Base-by-base conservation (phyloP, 768 basidiomycete genomes). In the Tylopilus felleus region DNA sequence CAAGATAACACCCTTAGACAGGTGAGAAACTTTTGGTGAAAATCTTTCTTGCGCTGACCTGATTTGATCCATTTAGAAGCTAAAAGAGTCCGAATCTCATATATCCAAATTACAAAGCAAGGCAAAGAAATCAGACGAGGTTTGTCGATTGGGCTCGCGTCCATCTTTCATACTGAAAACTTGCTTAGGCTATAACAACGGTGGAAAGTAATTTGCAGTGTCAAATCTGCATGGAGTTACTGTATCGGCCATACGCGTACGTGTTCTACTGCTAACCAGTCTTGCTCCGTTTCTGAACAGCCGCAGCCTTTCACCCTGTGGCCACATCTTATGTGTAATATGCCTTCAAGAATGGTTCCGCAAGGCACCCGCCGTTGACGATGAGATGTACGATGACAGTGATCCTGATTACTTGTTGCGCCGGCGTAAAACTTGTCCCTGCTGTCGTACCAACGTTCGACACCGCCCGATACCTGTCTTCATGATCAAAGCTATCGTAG, bases 311-410 rank as follows among this genome's bases (percentile, higher is more conserved):
- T 79, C 85, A 1, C 88, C 88, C 0, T 90, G 88, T 61, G 88
- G 88, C 1, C 88, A 90, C 59, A 78, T 87, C n/a, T 73, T 87
- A n/a, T 90, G 88, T 52, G 76, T 86, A 25, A 60, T 63, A 3
- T 90, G 88, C 60, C 79, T 90, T 9, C 84, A 87, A 67, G 82
- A 84, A 60, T 90, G 88, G 88, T 90, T 90, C 71, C 79, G 81
- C 54, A 78, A 81, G 48, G 85, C 86, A 4, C 86, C 87, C 4
- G 70, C 74, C 0, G 55, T 64, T 17, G 77, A 76, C 25, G 73
- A 75, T 35, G 77, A 77, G 17, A 79, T 78, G 74, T 54, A 69
- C 49, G 70, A 77, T 42, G 74, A 75, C 40, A 65, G 66, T 31
- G 69, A 72, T 40, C 68, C 73, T 9, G 67, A 72, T 41, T 80